phyloP scores from a whole-genome alignment of 176 grass and related monocot genomes.

The Carex kokanica region DNA sequence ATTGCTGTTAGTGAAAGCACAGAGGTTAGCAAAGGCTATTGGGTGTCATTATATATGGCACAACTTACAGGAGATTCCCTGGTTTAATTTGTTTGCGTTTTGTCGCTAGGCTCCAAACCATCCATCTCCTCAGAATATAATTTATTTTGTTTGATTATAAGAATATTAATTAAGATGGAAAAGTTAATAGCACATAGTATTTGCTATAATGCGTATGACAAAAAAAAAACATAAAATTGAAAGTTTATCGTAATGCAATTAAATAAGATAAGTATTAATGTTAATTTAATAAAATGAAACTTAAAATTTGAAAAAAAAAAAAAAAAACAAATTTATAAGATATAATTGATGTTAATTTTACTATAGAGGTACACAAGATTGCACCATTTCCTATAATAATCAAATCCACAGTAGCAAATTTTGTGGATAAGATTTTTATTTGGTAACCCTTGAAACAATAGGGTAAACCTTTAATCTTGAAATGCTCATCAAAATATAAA shows the following conservation, averaged over 20 bases:
- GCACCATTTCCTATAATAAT: background rate
- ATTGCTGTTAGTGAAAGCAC: constrained; percentile 15
- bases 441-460: no score
- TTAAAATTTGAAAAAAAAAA: background rate
- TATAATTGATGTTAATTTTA: no score
- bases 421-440: no score
- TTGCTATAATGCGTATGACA: background rate
- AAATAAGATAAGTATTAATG: background rate
- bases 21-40: background rate
- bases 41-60: constrained; percentile 7
- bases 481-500: no score
- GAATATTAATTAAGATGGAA: background rate
- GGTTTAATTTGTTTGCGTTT: background rate
- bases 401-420: no score
- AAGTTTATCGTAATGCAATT: background rate
- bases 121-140: background rate
- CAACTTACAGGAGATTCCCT: background rate
- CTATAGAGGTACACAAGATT: no score
- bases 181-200: background rate
- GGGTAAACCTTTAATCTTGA: no score
- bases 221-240: background rate
- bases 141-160: background rate
- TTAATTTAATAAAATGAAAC: background rate
- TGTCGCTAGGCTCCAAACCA: background rate
- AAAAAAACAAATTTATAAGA: background rate